These are phyloP conservation scores for Nitzschia sp. DNA, from an alignment of 108 stramenopile genomes.

Conservation along the genomic window DNA sequence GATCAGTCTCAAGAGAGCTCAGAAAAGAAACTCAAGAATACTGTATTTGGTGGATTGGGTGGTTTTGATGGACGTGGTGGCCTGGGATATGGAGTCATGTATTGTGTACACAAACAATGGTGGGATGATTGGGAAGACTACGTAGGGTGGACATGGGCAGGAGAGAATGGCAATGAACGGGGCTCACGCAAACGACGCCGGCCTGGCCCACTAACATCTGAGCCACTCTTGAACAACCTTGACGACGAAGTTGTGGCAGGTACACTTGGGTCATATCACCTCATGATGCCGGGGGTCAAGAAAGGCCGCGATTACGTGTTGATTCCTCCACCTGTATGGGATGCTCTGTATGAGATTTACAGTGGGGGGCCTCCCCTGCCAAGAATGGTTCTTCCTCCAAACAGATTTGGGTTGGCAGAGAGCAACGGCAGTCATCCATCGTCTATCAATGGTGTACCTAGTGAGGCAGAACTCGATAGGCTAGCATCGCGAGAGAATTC, in stretches of 20 bases:
- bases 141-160: slow-evolving; percentile 66
- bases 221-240: slow-evolving; percentile 59
- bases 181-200: slow-evolving; percentile 25
- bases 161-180: slow-evolving; percentile 22
- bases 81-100: slow-evolving; percentile 72
- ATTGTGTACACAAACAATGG: slow-evolving; percentile 78
- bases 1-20: slow-evolving; percentile 2
- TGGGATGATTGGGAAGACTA: slow-evolving; percentile 78
- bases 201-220: slow-evolving; percentile 68
- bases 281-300: slow-evolving; percentile 48
- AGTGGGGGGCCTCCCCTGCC: slow-evolving; percentile 88
- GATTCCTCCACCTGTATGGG: slow-evolving; percentile 82
- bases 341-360: slow-evolving; percentile 83
- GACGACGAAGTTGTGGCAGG: slow-evolving; percentile 58
- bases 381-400: slow-evolving; percentile 58
- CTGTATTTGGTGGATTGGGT: slow-evolving; percentile 77
- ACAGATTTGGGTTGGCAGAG: slow-evolving; percentile 22
- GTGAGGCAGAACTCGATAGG: slow-evolving; percentile 30
- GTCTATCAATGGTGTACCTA: neutral
- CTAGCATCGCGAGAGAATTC: slow-evolving; percentile 22
- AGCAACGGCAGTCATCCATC: slow-evolving; percentile 3
- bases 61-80: slow-evolving; percentile 77
- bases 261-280: slow-evolving; percentile 74
- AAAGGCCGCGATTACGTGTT: slow-evolving; percentile 63
- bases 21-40: neutral